Conservation (phyloP, 2,329 filamentous ascomycete genomes). For the Pseudopithomyces chartarum region DNA sequence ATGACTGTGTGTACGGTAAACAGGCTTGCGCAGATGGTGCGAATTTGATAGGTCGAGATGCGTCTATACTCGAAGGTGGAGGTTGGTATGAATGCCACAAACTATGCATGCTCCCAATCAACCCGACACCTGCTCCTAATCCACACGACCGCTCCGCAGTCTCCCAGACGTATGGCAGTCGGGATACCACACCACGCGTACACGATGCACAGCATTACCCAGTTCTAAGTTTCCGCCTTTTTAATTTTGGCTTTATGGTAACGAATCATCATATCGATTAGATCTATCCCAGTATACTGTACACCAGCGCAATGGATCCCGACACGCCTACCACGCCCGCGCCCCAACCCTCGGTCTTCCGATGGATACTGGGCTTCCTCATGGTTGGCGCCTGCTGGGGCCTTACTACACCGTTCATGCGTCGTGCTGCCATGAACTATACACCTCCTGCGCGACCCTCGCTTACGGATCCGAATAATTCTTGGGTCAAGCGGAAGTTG, state of each 20-base stretch:
- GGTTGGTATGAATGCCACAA: neutral
- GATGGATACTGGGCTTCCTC: constrained; percentile 87
- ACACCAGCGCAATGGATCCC: constrained; percentile 32
- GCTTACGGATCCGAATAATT: constrained; percentile 48
- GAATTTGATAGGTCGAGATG: neutral
- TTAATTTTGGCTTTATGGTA: neutral
- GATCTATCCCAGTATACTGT: neutral
- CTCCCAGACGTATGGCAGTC: neutral
- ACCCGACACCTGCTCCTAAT: constrained; percentile 9
- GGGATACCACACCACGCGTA: neutral
- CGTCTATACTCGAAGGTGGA: neutral
- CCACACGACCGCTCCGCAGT: constrained; percentile 5
- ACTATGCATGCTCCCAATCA: neutral
- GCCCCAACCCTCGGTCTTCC: constrained; percentile 60
- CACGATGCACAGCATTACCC: constrained; percentile 8
- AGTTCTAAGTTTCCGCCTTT: neutral
- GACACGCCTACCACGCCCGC: constrained; percentile 28
- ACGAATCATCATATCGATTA: neutral
- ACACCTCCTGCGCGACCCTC: constrained; percentile 53
- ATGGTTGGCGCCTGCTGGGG: constrained; percentile 93
- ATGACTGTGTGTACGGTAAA: neutral
- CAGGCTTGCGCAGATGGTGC: neutral
- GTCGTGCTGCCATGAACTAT: constrained; percentile 79
- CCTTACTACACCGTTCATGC: constrained; percentile 87
- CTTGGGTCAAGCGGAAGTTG: constrained; percentile 66